phyloP scores from a whole-genome alignment of 2,329 filamentous ascomycete genomes.

The Colletotrichum abscissum region DNA sequence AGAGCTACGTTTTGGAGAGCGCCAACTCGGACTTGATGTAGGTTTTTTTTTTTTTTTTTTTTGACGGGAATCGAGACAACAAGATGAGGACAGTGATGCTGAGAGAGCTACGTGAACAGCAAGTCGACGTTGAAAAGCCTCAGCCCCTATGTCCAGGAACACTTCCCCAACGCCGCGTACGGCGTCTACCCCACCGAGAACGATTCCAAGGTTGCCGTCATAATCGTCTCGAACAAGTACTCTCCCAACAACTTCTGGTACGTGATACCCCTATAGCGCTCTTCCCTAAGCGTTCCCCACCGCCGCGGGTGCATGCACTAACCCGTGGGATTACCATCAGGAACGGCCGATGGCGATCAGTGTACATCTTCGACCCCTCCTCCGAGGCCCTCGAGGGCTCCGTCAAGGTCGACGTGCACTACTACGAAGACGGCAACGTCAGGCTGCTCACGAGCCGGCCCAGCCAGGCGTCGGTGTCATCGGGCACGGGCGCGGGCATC shows the following conservation, averaged over 20 bases:
- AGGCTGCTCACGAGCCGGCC: conserved; percentile 90
- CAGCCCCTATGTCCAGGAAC: conserved; percentile 81
- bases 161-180: conserved; percentile 85
- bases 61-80: no score
- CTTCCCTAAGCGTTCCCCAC: no score
- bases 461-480: conserved; percentile 70
- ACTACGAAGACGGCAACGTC: conserved; percentile 99
- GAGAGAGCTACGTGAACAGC: conserved; percentile 54
- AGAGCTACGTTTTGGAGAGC: conserved; percentile 84
- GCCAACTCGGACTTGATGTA: conserved; percentile 84
- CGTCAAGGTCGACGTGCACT: conserved; percentile 96
- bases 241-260: conserved; percentile 98
- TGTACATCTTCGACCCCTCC: conserved; percentile 83
- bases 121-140: conserved; percentile 87
- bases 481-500: conserved; percentile 74
- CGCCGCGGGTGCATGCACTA: neutral
- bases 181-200: conserved; percentile 85
- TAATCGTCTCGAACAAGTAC: conserved; percentile 96
- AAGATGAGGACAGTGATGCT: conserved; percentile 29
- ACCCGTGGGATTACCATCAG: conserved; percentile 54
- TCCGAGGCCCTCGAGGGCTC: conserved; percentile 77
- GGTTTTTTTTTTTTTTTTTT: conserved; percentile 42
- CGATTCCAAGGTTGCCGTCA: conserved; percentile 80
- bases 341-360: conserved; percentile 96
- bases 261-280: conserved; percentile 25